Evolutionary conservation across 169 alveolate genomes (phyloP).

Genomic region (Cryptosporidium viatorum): DNA sequence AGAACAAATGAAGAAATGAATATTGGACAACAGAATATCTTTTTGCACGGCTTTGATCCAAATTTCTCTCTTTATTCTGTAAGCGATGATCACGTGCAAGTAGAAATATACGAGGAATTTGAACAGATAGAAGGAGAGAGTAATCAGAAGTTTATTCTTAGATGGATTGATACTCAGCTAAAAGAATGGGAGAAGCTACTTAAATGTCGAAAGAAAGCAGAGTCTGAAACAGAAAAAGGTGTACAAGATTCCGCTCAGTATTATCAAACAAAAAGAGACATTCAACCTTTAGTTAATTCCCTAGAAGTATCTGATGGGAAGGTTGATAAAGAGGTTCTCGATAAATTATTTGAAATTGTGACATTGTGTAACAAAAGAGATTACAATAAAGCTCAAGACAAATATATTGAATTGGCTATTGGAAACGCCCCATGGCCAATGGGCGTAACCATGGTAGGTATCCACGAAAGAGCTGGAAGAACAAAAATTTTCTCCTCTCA

Average conservation of each 20-base stretch:
- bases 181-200: conserved; percentile 83
- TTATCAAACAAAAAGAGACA: conserved; percentile 83
- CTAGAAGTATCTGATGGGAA: conserved; percentile 76
- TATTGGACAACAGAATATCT: conserved; percentile 69
- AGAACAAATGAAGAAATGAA: conserved; percentile 68
- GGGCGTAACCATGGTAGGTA: conserved; percentile 96
- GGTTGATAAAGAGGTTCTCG: conserved; percentile 76
- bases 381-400: conserved; percentile 90
- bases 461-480: conserved; percentile 94
- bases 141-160: conserved; percentile 81
- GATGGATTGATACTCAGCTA: conserved; percentile 85
- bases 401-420: conserved; percentile 90
- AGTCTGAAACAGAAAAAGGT: conserved; percentile 80
- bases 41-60: conserved; percentile 47
- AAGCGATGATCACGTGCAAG: conserved; percentile 74
- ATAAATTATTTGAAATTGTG: conserved; percentile 82
- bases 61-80: conserved; percentile 78
- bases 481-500: conserved; percentile 87
- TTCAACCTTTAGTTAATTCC: conserved; percentile 84
- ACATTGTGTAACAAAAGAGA: conserved; percentile 85
- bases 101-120: conserved; percentile 76
- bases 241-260: conserved; percentile 79
- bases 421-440: conserved; percentile 96
- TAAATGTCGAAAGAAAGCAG: conserved; percentile 77
- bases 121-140: conserved; percentile 76